phyloP scores from a whole-genome alignment of 1,284 basidiomycete genomes.

The Taiwanofungus camphoratus region DNA sequence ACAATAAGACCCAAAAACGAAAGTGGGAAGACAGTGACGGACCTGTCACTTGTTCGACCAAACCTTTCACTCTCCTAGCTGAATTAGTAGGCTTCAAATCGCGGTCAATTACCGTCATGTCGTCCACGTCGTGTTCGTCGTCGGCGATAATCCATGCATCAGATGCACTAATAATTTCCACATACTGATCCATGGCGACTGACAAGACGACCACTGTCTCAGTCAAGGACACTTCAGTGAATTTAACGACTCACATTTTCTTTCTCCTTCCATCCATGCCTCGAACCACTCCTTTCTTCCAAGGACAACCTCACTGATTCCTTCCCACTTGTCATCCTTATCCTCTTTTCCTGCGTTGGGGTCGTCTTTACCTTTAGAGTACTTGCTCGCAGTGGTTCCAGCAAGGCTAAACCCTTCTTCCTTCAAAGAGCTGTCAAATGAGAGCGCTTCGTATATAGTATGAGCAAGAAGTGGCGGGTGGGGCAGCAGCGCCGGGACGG shows the following conservation, averaged over 20 bases:
- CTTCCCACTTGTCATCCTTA: constrained; percentile 53
- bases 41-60: constrained; percentile 88
- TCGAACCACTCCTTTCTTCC: constrained; percentile 86
- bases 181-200: constrained; percentile 79
- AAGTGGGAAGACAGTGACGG: constrained; percentile 12
- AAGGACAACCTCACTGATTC: constrained; percentile 77
- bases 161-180: constrained; percentile 72
- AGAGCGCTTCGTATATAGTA: constrained; percentile 87
- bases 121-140: constrained; percentile 52
- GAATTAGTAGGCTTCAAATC: constrained; percentile 70
- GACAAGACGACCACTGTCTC: constrained; percentile 3
- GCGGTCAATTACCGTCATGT: constrained; percentile 27
- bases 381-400: constrained; percentile 36
- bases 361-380: constrained; percentile 18
- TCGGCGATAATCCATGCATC: constrained; percentile 89
- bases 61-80: constrained; percentile 73
- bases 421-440: constrained; percentile 81
- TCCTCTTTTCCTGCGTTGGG: constrained; percentile 21
- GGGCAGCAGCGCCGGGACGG: constrained; percentile 69
- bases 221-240: too few relatives aligned
- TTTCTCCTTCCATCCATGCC: constrained; percentile 85
- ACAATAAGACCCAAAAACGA: neutral
- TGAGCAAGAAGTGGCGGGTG: constrained; percentile 89
- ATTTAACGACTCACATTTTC: constrained; percentile 57
- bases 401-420: constrained; percentile 68